Conservation (phyloP, 1,284 basidiomycete genomes). For the Cutaneotrichosporon sp. region DNA sequence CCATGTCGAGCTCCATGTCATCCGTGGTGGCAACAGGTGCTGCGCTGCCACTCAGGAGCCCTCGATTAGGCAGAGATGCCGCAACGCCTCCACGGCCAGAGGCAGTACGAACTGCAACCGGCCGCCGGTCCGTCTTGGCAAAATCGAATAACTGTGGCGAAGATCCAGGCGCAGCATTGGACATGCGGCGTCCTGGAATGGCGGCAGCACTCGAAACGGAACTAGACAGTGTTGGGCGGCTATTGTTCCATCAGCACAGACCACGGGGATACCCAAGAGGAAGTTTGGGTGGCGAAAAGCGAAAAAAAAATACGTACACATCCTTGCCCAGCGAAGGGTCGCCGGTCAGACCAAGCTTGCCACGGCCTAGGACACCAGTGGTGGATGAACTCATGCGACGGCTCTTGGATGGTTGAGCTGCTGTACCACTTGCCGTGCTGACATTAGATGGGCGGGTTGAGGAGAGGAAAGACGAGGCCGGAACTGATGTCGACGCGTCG, state of each 20-base stretch:
- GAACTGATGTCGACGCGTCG: constrained; percentile 32
- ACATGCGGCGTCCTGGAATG: constrained; percentile 30
- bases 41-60: constrained; percentile 14
- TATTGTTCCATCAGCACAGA: background rate
- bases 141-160: constrained; percentile 43
- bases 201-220: constrained; percentile 20
- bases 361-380: constrained; percentile 41
- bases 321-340: constrained; percentile 14
- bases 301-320: background rate
- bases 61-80: constrained; percentile 31
- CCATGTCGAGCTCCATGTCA: constrained; percentile 46
- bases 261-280: background rate
- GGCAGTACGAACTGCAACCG: constrained; percentile 13
- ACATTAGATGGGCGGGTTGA: constrained; percentile 29
- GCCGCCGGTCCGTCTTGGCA: constrained; percentile 40
- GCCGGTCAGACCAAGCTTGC: constrained; percentile 40
- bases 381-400: constrained; percentile 43
- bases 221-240: constrained; percentile 22
- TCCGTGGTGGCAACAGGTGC: constrained; percentile 19
- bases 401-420: constrained; percentile 19
- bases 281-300: no score
- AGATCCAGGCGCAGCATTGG: constrained; percentile 15
- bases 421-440: constrained; percentile 6
- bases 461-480: constrained; percentile 32
- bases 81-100: constrained; percentile 20